Conservation (phyloP, 148 eudicot species). For the Rhododendron ovatum region DNA sequence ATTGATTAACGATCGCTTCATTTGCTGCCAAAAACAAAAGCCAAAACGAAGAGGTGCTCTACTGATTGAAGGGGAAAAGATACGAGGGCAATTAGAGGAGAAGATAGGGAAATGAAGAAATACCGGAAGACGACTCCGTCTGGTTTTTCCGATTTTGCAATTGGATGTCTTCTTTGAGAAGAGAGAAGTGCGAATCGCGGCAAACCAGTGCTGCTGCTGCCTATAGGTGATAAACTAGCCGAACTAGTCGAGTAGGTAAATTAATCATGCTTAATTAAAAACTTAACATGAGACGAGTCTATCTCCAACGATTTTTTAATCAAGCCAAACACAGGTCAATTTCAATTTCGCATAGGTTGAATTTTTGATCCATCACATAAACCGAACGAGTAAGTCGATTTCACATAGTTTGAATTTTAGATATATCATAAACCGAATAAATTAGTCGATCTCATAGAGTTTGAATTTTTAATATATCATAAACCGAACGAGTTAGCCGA, state of each 20-base stretch:
- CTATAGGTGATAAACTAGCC: too few relatives aligned
- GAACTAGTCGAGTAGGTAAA: too few relatives aligned
- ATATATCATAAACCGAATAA: not conserved
- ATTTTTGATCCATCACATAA: too few relatives aligned
- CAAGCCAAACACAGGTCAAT: not conserved
- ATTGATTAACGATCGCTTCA: constrained; percentile 5
- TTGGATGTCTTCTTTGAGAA: not conserved
- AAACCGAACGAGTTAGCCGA: too few relatives aligned
- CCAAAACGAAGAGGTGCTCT: not conserved
- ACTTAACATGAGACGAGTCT: not conserved
- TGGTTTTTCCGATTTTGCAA: not conserved
- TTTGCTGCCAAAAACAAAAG: not conserved
- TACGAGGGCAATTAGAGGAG: not conserved
- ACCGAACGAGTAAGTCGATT: too few relatives aligned
- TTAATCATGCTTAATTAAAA: too few relatives aligned
- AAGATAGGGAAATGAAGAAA: not conserved
- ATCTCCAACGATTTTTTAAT: not conserved
- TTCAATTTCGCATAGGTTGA: too few relatives aligned
- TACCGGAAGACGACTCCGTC: not conserved
- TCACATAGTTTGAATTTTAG: not conserved
- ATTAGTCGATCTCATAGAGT: too few relatives aligned
- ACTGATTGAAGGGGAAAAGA: not conserved
- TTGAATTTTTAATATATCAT: too few relatives aligned
- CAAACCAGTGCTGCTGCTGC: too few relatives aligned
- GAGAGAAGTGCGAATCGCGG: not conserved